Evolutionary conservation across 306 rosid genomes (phyloP).

Genomic region (Senna siamea): DNA sequence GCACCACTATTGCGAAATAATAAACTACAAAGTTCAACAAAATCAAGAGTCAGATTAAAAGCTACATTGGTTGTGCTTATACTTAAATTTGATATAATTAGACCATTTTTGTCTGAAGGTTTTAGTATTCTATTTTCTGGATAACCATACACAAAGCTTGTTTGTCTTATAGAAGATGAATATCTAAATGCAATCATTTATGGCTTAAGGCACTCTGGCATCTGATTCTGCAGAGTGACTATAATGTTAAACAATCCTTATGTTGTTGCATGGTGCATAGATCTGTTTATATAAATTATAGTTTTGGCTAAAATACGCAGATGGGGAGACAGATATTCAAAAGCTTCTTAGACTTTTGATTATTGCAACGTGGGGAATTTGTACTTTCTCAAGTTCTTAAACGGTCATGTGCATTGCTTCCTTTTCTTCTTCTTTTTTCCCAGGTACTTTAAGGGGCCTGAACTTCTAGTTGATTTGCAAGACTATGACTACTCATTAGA

Average conservation of each 20-base stretch:
- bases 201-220: neutral
- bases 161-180: neutral
- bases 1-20: neutral
- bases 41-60: neutral
- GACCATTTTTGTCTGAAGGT: neutral
- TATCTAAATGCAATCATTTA: neutral
- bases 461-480: constrained; percentile 82
- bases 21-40: neutral
- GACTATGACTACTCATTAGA: constrained; percentile 84
- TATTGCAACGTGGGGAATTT: constrained; percentile 4
- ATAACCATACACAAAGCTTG: neutral
- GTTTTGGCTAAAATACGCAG: constrained; percentile 7
- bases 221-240: neutral
- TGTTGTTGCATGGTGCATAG: neutral
- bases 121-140: neutral
- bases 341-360: neutral
- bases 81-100: neutral
- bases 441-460: constrained; percentile 87
- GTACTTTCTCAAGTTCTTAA: constrained; percentile 14
- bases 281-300: constrained; percentile 20
- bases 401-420: constrained; percentile 7
- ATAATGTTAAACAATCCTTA: neutral
- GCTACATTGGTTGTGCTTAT: neutral
- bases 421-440: constrained; percentile 23
- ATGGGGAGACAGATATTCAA: neutral